Evolutionary conservation across 1,139 yeast species (phyloP).

Genomic region (Yamadazyma trypodendri): DNA sequence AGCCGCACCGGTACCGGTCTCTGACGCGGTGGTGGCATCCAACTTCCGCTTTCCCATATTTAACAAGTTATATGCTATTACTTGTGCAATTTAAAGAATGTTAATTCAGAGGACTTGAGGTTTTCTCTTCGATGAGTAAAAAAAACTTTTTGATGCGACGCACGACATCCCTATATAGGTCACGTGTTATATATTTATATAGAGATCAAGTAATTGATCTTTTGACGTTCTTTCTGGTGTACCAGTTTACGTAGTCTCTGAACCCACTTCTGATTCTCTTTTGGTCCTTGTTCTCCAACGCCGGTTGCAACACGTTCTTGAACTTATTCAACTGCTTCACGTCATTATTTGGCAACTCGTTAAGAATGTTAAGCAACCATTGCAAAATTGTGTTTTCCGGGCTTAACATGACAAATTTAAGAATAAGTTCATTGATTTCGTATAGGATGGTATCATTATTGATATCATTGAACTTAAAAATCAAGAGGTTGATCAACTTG

Average conservation of each 20-base stretch:
- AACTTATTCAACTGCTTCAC: conserved; percentile 65
- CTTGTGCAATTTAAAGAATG: not conserved
- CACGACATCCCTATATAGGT: conserved; percentile 1
- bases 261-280: conserved; percentile 70
- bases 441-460: conserved; percentile 53
- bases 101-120: not conserved
- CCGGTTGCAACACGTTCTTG: conserved; percentile 52
- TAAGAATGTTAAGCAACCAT: conserved; percentile 63
- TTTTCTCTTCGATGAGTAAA: conserved; percentile 13
- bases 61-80: too few species aligned
- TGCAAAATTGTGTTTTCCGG: conserved; percentile 40
- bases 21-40: conserved; percentile 1
- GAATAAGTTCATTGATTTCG: conserved; percentile 74
- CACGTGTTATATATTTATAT: too few species aligned
- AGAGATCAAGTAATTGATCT: conserved; percentile 6
- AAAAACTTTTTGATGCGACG: conserved; percentile 6
- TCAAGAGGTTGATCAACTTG: conserved; percentile 62
- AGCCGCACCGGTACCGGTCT: not conserved
- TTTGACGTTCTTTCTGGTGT: conserved; percentile 67
- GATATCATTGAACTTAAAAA: conserved; percentile 61
- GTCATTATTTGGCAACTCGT: conserved; percentile 62
- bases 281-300: conserved; percentile 68
- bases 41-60: conserved; percentile 12
- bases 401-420: conserved; percentile 61
- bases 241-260: conserved; percentile 79